Evolutionary conservation across 495 filamentous ascomycete genomes (phyloP), one percentile per base, ranked within the genome.

Genomic region (Aspergillus diversus): DNA sequence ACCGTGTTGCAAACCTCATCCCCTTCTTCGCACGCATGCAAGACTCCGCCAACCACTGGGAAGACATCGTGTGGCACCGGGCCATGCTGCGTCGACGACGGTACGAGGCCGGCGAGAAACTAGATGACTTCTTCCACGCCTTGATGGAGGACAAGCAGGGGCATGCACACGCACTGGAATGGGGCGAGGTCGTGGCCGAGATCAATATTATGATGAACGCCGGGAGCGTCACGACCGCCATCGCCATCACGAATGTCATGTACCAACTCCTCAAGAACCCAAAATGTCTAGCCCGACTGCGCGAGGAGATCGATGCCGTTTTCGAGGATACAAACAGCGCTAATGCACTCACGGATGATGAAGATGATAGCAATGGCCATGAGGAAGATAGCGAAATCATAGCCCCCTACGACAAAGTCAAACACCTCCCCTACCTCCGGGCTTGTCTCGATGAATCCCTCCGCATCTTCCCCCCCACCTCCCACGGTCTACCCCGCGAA

Each of bases 181-280:
- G 66, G 63, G 73, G 70, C 17, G 69, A 78, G 51, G 67, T 73
- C 3, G 63, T 73, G 16, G 66, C 75, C 42, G 75, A 77, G 54
- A 71, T 72, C 56, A 71, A 69, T 54, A 71, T 75, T 51, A 73
- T 77, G 70, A 75, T 87, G 70, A 82, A 85, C 32, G 86, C 83
- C 15, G 85, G 85, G 12, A 78, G 75, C 16, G 84, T 82, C 42
- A 87, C 85, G 0, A 86, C 85, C 4, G 81, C 83, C 9, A 78
- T 83, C 34, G 80, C 80, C 2, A 69, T 87, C 57, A 70, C 76
- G 16, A 82, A 81, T 47, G 74, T 75, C 21, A 64, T 90, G 67
- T 89, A 83, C 71, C 76, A 81, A 39, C 78, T 91, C 0, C 67
- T 88, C 52, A 80, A 77, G 46, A 78, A 86, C 66, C 86, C 85